A percentile compares a stretch with the other conserved stretches of the same genome.
Conservation (phyloP, 1,139 yeast genomes). For the Magnusiomyces fungicola region DNA sequence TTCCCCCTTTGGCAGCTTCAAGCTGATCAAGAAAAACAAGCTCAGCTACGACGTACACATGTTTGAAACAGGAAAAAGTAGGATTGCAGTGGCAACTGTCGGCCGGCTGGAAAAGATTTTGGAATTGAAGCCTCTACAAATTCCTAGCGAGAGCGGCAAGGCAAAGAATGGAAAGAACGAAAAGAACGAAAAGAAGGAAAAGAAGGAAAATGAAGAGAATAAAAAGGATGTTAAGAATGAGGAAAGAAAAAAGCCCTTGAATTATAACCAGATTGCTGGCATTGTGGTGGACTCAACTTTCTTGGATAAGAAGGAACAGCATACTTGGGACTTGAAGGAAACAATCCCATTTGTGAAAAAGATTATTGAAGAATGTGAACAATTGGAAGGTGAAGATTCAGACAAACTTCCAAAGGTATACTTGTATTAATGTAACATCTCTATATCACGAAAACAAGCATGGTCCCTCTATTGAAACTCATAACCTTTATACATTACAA, state of each 20-base stretch:
- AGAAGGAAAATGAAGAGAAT: neutral
- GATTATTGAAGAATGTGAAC: neutral
- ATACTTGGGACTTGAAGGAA: slow-evolving; percentile 49
- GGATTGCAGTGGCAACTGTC: slow-evolving; percentile 60
- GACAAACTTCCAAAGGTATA: neutral
- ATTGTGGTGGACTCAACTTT: slow-evolving; percentile 58
- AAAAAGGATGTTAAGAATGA: neutral
- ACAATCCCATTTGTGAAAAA: slow-evolving; percentile 25
- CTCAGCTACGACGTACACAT: slow-evolving; percentile 50
- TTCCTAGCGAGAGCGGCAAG: slow-evolving; percentile 35
- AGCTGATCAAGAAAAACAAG: slow-evolving; percentile 61
- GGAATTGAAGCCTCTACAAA: slow-evolving; percentile 30
- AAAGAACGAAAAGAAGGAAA: neutral
- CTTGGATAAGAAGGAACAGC: slow-evolving; percentile 56
- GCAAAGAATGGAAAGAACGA: neutral
- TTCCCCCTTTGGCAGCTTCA: slow-evolving; percentile 42
- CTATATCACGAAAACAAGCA: neutral
- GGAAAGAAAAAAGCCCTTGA: neutral
- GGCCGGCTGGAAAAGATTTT: slow-evolving; percentile 47
- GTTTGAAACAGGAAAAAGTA: slow-evolving; percentile 42
- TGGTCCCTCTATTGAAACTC: too few relatives aligned
- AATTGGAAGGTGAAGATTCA: neutral
- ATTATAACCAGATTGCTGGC: slow-evolving; percentile 31
- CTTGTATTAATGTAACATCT: neutral
- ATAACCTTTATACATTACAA: too few relatives aligned